Evolutionary conservation across 2,329 filamentous ascomycete genomes (phyloP).

Genomic region (Calonectria pauciramosa): DNA sequence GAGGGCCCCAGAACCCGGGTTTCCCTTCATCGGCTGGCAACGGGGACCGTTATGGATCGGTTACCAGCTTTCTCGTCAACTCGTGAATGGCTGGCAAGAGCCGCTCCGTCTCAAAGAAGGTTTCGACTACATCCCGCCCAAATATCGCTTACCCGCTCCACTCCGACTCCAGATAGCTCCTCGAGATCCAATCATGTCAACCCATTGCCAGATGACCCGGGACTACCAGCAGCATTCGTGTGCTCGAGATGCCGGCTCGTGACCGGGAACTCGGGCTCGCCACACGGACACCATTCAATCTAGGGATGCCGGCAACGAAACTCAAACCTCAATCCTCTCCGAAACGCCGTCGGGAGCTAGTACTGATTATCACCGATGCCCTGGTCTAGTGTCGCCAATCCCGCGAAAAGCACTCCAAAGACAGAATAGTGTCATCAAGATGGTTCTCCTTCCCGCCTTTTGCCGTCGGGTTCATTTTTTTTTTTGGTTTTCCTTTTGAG

Average conservation of each 20-base stretch:
- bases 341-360: background rate
- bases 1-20: background rate
- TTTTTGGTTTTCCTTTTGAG: slow-evolving; percentile 2
- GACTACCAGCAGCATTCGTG: background rate
- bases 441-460: background rate
- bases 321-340: background rate
- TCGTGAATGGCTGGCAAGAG: background rate
- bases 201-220: background rate
- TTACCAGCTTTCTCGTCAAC: background rate
- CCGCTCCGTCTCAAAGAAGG: background rate
- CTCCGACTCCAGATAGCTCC: background rate
- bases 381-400: background rate
- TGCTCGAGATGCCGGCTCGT: background rate
- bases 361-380: slow-evolving; percentile 1
- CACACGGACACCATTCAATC: background rate
- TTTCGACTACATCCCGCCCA: background rate
- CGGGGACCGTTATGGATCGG: background rate
- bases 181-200: slow-evolving; percentile 1
- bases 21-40: slow-evolving; percentile 10
- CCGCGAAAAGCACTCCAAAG: background rate
- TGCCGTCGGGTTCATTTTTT: background rate
- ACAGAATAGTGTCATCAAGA: background rate
- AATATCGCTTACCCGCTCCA: slow-evolving; percentile 11
- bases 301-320: background rate
- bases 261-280: background rate